Evolutionary conservation across 2,329 filamentous ascomycete genomes (phyloP).

Genomic region (Bipolaris bicolor): DNA sequence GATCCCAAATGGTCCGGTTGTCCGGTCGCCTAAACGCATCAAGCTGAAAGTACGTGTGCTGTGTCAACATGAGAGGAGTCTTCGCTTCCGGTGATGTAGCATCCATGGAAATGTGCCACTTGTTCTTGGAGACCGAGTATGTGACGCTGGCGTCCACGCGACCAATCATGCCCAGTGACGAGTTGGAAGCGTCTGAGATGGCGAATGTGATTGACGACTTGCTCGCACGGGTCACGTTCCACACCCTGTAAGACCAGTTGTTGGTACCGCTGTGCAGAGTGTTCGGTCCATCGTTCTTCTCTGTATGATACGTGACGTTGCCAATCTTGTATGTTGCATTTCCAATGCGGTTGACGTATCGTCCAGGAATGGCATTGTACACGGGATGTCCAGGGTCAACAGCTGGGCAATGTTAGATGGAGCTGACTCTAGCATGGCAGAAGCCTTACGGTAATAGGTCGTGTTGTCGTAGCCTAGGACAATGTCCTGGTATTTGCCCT

Average conservation of each 20-base stretch:
- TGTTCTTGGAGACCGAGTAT: slow-evolving; percentile 42
- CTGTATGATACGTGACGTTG: slow-evolving; percentile 34
- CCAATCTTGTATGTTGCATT: slow-evolving; percentile 40
- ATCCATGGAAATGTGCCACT: slow-evolving; percentile 42
- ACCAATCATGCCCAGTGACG: slow-evolving; percentile 40
- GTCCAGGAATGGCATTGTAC: slow-evolving; percentile 44
- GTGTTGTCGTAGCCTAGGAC: slow-evolving; percentile 45
- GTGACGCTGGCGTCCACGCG: slow-evolving; percentile 38
- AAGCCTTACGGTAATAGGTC: slow-evolving; percentile 42
- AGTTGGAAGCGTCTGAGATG: slow-evolving; percentile 39
- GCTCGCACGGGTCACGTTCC: slow-evolving; percentile 37
- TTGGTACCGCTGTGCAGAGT: slow-evolving; percentile 44
- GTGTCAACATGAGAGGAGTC: slow-evolving; percentile 43
- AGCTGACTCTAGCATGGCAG: neutral
- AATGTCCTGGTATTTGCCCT: slow-evolving; percentile 40
- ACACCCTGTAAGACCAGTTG: slow-evolving; percentile 42
- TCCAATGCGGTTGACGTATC: slow-evolving; percentile 45
- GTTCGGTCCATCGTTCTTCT: slow-evolving; percentile 43
- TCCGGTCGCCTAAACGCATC: slow-evolving; percentile 42
- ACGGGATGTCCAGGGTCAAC: slow-evolving; percentile 45
- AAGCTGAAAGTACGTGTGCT: slow-evolving; percentile 47
- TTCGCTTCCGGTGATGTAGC: slow-evolving; percentile 35
- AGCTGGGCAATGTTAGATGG: slow-evolving; percentile 28
- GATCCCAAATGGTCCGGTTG: slow-evolving; percentile 43
- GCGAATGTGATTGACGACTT: slow-evolving; percentile 41